Percentiles rank a stretch among this genome's conserved stretches.
These are phyloP conservation scores for Suillus weaverae DNA, from an alignment of 768 basidiomycete species.

Conservation along the genomic window DNA sequence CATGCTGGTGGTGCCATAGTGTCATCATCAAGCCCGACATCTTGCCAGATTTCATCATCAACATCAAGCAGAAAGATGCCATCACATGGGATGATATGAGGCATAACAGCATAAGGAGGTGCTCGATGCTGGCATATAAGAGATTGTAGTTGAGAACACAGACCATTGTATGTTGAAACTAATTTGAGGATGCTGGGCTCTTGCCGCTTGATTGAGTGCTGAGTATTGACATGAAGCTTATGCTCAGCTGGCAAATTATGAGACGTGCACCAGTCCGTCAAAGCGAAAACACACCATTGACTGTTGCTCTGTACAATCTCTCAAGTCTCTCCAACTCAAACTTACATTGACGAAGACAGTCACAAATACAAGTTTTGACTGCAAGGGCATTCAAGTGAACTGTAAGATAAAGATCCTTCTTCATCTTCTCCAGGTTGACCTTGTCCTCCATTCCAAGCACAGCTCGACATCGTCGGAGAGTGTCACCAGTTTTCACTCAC, in stretches of 20 bases:
- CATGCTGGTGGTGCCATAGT: conserved; percentile 14
- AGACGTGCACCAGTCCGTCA: neutral
- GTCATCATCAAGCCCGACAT: conserved; percentile 30
- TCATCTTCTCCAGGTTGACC: conserved; percentile 4
- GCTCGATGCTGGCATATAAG: conserved; percentile 22
- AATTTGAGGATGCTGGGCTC: conserved; percentile 29
- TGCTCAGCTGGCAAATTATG: conserved; percentile 15
- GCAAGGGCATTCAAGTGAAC: conserved; percentile 24
- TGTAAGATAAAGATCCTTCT: conserved; percentile 12
- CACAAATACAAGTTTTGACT: conserved; percentile 24
- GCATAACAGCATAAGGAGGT: conserved; percentile 23
- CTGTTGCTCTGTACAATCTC: conserved; percentile 6
- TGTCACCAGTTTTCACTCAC: conserved; percentile 6
- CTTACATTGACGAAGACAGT: conserved; percentile 23
- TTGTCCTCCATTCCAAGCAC: conserved; percentile 2
- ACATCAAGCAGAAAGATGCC: conserved; percentile 35
- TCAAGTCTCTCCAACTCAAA: conserved; percentile 30
- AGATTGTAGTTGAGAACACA: conserved; percentile 22
- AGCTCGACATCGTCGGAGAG: conserved; percentile 8
- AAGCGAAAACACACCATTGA: neutral
- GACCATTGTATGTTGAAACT: conserved; percentile 29
- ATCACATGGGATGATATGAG: conserved; percentile 20
- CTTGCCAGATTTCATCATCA: conserved; percentile 39
- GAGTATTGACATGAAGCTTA: conserved; percentile 30
- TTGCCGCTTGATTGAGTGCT: conserved; percentile 23